These are phyloP conservation scores for Wickerhamiella sorbophila DNA, from an alignment of 805 yeast genomes.

Conservation along the genomic window DNA sequence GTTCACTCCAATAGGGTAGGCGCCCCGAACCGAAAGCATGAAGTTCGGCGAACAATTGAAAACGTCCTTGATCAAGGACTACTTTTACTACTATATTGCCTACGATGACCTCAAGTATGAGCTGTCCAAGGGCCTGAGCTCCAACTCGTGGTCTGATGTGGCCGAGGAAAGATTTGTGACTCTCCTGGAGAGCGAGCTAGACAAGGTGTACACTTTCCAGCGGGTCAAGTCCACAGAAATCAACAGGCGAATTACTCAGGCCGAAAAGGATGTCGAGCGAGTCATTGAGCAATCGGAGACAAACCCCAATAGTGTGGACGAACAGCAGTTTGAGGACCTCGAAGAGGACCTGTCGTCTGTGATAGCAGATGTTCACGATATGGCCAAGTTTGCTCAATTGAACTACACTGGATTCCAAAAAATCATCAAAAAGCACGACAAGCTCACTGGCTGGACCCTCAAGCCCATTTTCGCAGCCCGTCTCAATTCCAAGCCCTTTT, in stretches of 20 bases:
- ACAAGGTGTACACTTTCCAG: conserved; percentile 85
- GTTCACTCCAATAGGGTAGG: too few species aligned
- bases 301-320: conserved; percentile 29
- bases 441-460: conserved; percentile 62
- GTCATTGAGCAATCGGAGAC: conserved; percentile 36
- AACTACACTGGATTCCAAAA: conserved; percentile 97
- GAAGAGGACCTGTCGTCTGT: conserved; percentile 72
- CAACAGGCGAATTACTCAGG: conserved; percentile 67
- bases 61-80: conserved; percentile 78
- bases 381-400: conserved; percentile 83
- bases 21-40: too few species aligned
- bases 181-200: conserved; percentile 66
- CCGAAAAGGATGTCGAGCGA: conserved; percentile 55
- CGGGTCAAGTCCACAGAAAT: conserved; percentile 79
- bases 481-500: conserved; percentile 86
- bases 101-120: conserved; percentile 83
- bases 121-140: conserved; percentile 52
- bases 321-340: conserved; percentile 55
- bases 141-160: conserved; percentile 54
- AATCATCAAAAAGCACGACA: conserved; percentile 92
- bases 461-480: conserved; percentile 90
- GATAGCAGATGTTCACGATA: conserved; percentile 93
- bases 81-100: conserved; percentile 77
- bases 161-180: conserved; percentile 73
- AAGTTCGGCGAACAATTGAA: conserved; percentile 92